These are phyloP conservation scores for Exutisphaerella laricina DNA, from an alignment of 2,329 filamentous ascomycete species.

Conservation along the genomic window DNA sequence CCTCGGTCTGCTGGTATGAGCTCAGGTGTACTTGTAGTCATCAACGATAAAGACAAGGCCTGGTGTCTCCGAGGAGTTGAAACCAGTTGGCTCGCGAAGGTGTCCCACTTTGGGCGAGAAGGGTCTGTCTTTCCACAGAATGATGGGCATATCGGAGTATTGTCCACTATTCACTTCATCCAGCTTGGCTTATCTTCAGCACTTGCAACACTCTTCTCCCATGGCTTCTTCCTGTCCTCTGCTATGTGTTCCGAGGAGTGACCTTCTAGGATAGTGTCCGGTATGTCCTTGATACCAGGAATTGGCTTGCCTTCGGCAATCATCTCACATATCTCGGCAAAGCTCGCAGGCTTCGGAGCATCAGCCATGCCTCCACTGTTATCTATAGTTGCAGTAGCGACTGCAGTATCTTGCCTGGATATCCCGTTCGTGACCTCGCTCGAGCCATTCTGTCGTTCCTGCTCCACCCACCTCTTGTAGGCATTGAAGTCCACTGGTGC, in stretches of 20 bases:
- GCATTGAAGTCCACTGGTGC: constrained; percentile 57
- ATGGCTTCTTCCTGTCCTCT: constrained; percentile 62
- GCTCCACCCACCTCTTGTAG: constrained; percentile 61
- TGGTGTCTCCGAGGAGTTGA: too few relatives aligned
- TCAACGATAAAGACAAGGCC: too few relatives aligned
- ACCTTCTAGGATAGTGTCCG: constrained; percentile 68
- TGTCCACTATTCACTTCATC: constrained; percentile 26
- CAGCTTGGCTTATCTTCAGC: constrained; percentile 24
- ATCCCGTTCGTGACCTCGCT: constrained; percentile 5
- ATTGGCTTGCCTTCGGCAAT: constrained; percentile 77
- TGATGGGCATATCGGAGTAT: too few relatives aligned
- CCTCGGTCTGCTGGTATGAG: too few relatives aligned
- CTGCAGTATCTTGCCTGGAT: background rate
- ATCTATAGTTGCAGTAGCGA: constrained; percentile 4
- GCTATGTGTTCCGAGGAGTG: constrained; percentile 56
- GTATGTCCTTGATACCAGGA: constrained; percentile 82
- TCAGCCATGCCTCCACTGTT: constrained; percentile 33
- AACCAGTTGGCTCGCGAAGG: too few relatives aligned
- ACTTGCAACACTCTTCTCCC: constrained; percentile 58
- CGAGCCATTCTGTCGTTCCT: constrained; percentile 22
- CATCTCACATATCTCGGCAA: constrained; percentile 78
- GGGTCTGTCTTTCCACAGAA: too few relatives aligned
- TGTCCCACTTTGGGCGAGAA: too few relatives aligned
- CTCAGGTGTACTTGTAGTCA: too few relatives aligned
- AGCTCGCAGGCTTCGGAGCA: constrained; percentile 73